Conservation (phyloP, 208 protist species). For the Vickermania ingenoplastis region DNA sequence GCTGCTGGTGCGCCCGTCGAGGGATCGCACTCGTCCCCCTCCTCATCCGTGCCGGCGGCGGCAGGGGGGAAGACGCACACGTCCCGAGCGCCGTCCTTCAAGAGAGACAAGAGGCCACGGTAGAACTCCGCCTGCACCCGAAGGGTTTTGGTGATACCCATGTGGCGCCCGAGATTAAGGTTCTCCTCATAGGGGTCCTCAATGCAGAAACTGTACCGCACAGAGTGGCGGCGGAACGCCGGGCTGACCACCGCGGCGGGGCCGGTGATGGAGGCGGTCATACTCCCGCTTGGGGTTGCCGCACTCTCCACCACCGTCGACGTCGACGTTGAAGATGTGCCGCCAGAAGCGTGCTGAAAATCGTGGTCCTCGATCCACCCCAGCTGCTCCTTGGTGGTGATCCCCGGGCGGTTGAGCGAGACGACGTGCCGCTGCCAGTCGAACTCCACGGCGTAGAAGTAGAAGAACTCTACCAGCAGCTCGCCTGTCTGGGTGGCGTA, state of each 20-base stretch:
- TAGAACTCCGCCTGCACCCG: conserved; percentile 78
- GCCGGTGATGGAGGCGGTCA: not conserved
- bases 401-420: conserved; percentile 64
- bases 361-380: conserved; percentile 73
- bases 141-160: conserved; percentile 76
- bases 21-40: not conserved
- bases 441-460: conserved; percentile 86
- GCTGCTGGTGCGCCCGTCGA: not conserved
- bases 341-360: conserved; percentile 1
- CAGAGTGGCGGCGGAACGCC: conserved; percentile 4
- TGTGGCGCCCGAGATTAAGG: conserved; percentile 74
- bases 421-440: conserved; percentile 82
- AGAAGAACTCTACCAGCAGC: conserved; percentile 83
- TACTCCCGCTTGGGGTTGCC: not conserved
- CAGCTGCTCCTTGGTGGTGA: conserved; percentile 71
- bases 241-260: conserved; percentile 5
- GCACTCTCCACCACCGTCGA: conserved; percentile 4
- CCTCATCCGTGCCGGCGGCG: conserved; percentile 17
- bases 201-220: conserved; percentile 80
- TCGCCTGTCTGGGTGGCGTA: conserved; percentile 49
- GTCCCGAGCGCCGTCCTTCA: conserved; percentile 55
- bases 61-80: conserved; percentile 51
- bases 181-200: conserved; percentile 89
- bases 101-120: conserved; percentile 58
- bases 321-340: not conserved